Evolutionary conservation across 2,329 filamentous ascomycete genomes (phyloP).

Genomic region (Mariannaea sp.): DNA sequence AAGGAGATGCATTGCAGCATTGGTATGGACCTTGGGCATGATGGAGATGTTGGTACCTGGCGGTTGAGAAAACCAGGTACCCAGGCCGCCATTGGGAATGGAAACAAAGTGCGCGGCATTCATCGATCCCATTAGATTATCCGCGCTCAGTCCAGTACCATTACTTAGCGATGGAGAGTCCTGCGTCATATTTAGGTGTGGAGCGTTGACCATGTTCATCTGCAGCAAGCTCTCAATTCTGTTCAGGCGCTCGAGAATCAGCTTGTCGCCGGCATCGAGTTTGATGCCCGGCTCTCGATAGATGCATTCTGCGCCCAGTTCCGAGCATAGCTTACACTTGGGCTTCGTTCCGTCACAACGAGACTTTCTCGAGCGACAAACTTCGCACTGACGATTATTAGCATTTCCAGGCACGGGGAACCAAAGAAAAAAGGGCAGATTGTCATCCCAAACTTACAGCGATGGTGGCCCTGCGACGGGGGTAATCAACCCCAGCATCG

Average conservation of each 20-base stretch:
- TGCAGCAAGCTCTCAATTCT: constrained; percentile 82
- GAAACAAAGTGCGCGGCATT: constrained; percentile 54
- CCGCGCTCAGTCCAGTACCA: constrained; percentile 63
- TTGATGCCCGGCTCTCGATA: constrained; percentile 88
- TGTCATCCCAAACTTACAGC: no score
- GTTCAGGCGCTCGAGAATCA: constrained; percentile 78
- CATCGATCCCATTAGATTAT: constrained; percentile 53
- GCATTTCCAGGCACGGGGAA: no score
- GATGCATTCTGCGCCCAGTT: constrained; percentile 80
- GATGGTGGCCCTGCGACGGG: constrained; percentile 67
- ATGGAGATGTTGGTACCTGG: constrained; percentile 72
- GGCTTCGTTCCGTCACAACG: constrained; percentile 79
- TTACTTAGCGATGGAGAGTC: constrained; percentile 69
- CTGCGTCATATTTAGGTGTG: constrained; percentile 60
- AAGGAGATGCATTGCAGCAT: constrained; percentile 75
- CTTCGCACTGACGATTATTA: no score
- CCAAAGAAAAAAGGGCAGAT: no score
- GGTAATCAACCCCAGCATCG: constrained; percentile 66
- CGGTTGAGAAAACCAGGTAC: constrained; percentile 68
- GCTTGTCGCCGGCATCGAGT: constrained; percentile 82
- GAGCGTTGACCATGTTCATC: constrained; percentile 61
- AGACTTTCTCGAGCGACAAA: constrained; percentile 79
- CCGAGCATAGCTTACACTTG: constrained; percentile 83
- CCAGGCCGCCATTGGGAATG: constrained; percentile 68
- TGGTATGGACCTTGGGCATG: constrained; percentile 85